Evolutionary conservation across 192 early-diverging fungal genomes (phyloP).

Genomic region (Gonapodya sp.): DNA sequence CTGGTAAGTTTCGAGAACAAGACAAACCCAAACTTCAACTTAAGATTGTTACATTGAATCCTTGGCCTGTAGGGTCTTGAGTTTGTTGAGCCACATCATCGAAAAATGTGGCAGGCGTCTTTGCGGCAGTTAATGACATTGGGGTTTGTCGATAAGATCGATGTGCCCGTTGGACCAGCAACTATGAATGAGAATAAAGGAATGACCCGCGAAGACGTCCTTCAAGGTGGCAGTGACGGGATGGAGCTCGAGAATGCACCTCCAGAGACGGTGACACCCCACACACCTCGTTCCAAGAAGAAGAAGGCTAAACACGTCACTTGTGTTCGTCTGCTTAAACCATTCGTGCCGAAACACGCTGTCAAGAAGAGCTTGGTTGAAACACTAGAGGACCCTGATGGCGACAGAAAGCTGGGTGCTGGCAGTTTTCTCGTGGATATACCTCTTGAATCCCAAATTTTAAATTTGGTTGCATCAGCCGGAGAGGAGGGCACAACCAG

Average conservation of each 20-base stretch:
- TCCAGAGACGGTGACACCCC: neutral
- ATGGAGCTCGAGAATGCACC: neutral
- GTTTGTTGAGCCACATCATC: no score
- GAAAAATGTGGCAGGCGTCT: no score
- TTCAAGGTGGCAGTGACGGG: no score
- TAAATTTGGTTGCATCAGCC: neutral
- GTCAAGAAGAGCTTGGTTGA: neutral
- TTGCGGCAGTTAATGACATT: neutral
- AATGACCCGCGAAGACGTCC: neutral
- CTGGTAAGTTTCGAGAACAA: neutral
- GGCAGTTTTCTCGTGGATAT: neutral
- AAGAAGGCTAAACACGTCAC: neutral
- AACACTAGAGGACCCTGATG: neutral
- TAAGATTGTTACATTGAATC: no score
- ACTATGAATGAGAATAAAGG: neutral
- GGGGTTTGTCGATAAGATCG: neutral
- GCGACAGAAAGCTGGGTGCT: neutral
- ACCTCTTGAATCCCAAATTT: neutral
- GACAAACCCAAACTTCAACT: no score
- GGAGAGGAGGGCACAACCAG: neutral
- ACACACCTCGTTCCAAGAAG: neutral
- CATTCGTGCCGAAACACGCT: neutral
- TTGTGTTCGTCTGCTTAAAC: neutral
- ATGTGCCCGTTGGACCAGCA: neutral
- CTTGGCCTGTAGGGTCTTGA: no score